These are phyloP conservation scores for Acacia crassicarpa DNA, from an alignment of 306 rosid genomes.

Conservation along the genomic window DNA sequence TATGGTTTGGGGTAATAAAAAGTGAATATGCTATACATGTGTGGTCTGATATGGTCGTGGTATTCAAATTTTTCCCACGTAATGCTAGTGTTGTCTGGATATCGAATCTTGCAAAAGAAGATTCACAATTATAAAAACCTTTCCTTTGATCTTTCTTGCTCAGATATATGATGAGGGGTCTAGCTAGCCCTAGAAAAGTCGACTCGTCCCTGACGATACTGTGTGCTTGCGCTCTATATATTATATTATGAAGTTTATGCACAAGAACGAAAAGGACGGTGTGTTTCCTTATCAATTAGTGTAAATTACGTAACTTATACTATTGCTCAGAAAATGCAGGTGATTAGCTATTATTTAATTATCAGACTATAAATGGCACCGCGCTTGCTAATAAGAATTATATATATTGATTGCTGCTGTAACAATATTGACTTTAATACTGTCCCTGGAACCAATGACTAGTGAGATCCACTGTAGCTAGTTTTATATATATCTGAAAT, in stretches of 20 bases:
- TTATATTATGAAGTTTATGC: background rate
- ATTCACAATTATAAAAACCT: background rate
- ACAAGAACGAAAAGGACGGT: background rate
- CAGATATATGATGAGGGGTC: background rate
- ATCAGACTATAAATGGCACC: background rate
- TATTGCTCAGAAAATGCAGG: background rate
- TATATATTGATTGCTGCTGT: background rate
- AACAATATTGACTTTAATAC: background rate
- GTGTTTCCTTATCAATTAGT: background rate
- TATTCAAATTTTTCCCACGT: background rate
- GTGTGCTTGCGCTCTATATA: background rate
- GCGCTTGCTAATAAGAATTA: background rate
- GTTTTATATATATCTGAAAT: background rate
- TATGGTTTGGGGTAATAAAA: no score
- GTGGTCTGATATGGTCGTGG: conserved; percentile 1
- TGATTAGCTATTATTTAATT: background rate
- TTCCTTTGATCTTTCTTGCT: conserved; percentile 9
- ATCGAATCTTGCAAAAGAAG: background rate
- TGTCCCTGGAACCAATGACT: background rate
- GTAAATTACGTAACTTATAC: background rate
- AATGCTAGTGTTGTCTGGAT: background rate
- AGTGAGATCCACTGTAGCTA: background rate
- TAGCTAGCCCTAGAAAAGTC: background rate
- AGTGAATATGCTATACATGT: no score
- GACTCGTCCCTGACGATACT: background rate